Percentiles rank a stretch among this genome's conserved stretches.
These are phyloP conservation scores for Penicillium sp. DNA, from an alignment of 2,329 filamentous ascomycete genomes.

Conservation along the genomic window DNA sequence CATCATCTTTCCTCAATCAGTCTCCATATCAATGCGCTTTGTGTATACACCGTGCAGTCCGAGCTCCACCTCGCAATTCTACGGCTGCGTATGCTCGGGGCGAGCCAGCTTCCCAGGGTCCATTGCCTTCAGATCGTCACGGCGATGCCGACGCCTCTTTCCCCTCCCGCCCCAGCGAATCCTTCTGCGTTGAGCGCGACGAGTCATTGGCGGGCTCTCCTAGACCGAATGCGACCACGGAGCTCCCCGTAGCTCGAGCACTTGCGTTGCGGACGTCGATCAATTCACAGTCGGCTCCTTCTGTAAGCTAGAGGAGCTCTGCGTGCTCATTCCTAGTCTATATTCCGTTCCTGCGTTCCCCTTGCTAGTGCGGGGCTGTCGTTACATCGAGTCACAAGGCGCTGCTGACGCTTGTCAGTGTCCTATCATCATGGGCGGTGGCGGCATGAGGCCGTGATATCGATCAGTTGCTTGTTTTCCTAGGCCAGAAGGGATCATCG, in stretches of 20 bases:
- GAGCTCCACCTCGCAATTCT: too few relatives aligned
- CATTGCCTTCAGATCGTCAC: background rate
- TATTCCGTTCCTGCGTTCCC: background rate
- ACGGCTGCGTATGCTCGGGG: too few relatives aligned
- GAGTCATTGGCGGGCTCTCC: slow-evolving; percentile 11
- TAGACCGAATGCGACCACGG: slow-evolving; percentile 9
- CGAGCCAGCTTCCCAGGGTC: background rate
- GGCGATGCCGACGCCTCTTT: background rate
- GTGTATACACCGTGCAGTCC: too few relatives aligned
- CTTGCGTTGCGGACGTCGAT: too few relatives aligned
- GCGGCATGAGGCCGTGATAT: slow-evolving; percentile 10
- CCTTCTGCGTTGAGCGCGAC: background rate
- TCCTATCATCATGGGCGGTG: slow-evolving; percentile 8
- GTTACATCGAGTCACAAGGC: slow-evolving; percentile 20
- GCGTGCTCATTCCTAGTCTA: slow-evolving; percentile 1
- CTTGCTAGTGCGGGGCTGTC: slow-evolving; percentile 10
- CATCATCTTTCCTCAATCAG: too few relatives aligned
- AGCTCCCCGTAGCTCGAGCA: slow-evolving; percentile 2
- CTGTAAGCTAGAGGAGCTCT: background rate
- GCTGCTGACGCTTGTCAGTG: background rate
- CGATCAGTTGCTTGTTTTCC: slow-evolving; percentile 6
- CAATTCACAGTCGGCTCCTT: background rate
- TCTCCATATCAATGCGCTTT: too few relatives aligned
- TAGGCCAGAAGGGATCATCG: slow-evolving; percentile 14
- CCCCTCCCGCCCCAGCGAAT: slow-evolving; percentile 1